These are phyloP conservation scores for Detonula confervacea DNA, from an alignment of 352 stramenopile species.

Conservation along the genomic window DNA sequence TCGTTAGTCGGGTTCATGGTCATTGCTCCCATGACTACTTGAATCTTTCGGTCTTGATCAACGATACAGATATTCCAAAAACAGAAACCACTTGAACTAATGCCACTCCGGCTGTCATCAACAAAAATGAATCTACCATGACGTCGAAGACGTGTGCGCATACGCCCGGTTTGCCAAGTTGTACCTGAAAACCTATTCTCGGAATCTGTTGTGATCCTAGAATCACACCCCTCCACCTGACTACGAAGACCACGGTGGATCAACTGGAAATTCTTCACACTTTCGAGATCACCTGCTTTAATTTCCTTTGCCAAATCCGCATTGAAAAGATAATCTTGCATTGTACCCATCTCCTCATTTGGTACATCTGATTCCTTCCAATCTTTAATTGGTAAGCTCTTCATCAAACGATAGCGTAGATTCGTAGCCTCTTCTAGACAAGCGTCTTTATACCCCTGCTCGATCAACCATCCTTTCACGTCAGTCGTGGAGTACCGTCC, in stretches of 20 bases:
- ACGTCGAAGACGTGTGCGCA: background rate
- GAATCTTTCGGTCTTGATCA: slow-evolving; percentile 14
- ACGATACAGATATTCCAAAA: slow-evolving; percentile 28
- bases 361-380: background rate
- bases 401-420: background rate
- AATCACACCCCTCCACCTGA: background rate
- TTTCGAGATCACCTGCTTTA: background rate
- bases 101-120: slow-evolving; percentile 27
- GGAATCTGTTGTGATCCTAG: background rate
- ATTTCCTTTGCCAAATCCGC: slow-evolving; percentile 9
- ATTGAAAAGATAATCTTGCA: slow-evolving; percentile 13
- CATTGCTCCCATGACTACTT: slow-evolving; percentile 16
- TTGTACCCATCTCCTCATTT: background rate
- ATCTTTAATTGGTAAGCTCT: slow-evolving; percentile 6
- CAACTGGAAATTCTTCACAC: slow-evolving; percentile 6
- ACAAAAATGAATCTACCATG: background rate
- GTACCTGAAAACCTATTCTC: slow-evolving; percentile 1
- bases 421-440: slow-evolving; percentile 8
- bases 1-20: slow-evolving; percentile 13
- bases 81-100: slow-evolving; percentile 8
- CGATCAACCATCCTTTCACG: background rate
- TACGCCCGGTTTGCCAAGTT: slow-evolving; percentile 5
- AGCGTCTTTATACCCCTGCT: background rate
- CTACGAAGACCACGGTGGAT: background rate
- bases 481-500: background rate